A percentile compares a stretch with the other conserved stretches of the same genome.
phyloP scores from a whole-genome alignment of 176 grass and related monocot genomes.

The Paspalum vaginatum region DNA sequence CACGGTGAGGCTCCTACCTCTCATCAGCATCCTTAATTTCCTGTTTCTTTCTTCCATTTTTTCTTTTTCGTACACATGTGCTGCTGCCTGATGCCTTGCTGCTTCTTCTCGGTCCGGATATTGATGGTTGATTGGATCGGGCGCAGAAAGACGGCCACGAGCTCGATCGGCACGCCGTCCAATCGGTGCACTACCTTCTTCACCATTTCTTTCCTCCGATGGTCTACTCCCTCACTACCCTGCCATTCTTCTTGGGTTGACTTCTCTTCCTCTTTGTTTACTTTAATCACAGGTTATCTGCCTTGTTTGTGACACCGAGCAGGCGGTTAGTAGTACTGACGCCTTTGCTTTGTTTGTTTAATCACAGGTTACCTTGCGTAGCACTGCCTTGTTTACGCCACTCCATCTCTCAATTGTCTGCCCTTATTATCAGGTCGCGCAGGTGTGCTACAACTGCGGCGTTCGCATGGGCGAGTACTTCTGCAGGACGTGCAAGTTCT shows the following conservation, averaged over 20 bases:
- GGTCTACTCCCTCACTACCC: too few relatives aligned
- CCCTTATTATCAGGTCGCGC: constrained; percentile 46
- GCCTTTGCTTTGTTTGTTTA: too few relatives aligned
- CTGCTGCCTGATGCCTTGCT: background rate
- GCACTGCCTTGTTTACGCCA: background rate
- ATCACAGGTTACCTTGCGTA: too few relatives aligned
- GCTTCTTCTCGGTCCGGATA: background rate
- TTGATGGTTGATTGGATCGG: background rate
- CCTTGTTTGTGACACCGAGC: constrained; percentile 80
- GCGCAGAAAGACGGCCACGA: constrained; percentile 82
- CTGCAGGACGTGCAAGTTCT: constrained; percentile 74
- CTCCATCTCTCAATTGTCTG: background rate
- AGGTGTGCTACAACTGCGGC: constrained; percentile 77
- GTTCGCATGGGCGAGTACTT: constrained; percentile 93
- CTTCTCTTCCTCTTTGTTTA: background rate
- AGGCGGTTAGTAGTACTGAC: constrained; percentile 49
- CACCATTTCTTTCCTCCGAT: too few relatives aligned
- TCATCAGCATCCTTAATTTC: background rate
- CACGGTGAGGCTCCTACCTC: constrained; percentile 42
- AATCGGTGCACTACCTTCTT: constrained; percentile 47
- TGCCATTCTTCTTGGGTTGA: background rate
- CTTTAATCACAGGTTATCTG: constrained; percentile 63
- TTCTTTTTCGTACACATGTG: too few relatives aligned
- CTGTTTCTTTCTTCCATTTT: background rate
- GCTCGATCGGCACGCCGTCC: constrained; percentile 61